Evolutionary conservation across 345 rosid genomes (phyloP).

Genomic region (Gossypium rotundifolium): DNA sequence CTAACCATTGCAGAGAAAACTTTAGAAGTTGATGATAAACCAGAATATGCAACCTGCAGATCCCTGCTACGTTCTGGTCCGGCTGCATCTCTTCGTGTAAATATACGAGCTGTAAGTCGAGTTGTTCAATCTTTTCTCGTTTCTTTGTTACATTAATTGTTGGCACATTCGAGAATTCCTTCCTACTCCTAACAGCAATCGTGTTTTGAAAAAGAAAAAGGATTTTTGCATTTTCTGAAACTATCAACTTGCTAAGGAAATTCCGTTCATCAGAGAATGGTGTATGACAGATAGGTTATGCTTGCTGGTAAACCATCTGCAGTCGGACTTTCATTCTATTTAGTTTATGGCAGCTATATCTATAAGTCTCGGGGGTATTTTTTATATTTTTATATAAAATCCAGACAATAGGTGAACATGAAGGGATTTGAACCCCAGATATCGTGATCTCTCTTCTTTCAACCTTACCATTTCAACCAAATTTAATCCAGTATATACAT

Average conservation of each 20-base stretch:
- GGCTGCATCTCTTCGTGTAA: slow-evolving; percentile 68
- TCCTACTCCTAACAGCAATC: neutral
- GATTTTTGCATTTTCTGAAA: neutral
- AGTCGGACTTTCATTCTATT: neutral
- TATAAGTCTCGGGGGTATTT: too few relatives aligned
- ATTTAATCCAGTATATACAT: too few relatives aligned
- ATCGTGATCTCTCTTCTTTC: too few relatives aligned
- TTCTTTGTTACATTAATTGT: neutral
- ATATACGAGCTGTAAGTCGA: slow-evolving; percentile 69
- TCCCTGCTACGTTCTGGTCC: slow-evolving; percentile 66
- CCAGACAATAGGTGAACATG: too few relatives aligned
- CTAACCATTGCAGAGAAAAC: slow-evolving; percentile 32
- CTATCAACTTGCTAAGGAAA: neutral
- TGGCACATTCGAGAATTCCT: neutral
- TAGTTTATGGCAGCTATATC: too few relatives aligned
- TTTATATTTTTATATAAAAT: too few relatives aligned
- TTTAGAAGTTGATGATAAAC: slow-evolving; percentile 56
- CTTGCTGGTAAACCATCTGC: neutral
- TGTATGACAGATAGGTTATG: too few relatives aligned
- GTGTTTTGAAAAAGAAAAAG: neutral
- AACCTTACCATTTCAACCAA: too few relatives aligned
- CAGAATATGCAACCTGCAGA: slow-evolving; percentile 52
- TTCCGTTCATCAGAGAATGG: too few relatives aligned
- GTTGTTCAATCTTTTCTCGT: neutral
- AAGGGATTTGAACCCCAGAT: too few relatives aligned